phyloP scores from a whole-genome alignment of 768 basidiomycete genomes.

The Candolleomyces efflorescens region DNA sequence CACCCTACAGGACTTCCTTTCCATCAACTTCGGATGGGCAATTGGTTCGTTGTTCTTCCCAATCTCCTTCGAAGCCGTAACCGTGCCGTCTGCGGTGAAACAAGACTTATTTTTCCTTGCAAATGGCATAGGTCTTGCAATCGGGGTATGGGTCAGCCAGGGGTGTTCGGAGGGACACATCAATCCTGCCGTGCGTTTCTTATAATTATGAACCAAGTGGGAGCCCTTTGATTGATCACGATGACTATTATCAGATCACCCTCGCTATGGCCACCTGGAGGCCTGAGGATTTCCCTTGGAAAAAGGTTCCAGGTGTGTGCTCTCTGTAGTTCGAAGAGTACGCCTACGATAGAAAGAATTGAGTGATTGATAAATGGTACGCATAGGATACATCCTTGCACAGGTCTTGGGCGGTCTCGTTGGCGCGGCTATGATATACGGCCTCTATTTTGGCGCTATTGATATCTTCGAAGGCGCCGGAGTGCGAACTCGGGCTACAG shows the following conservation, averaged over 20 bases:
- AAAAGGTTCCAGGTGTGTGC: slow-evolving; percentile 59
- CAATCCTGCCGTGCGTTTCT: slow-evolving; percentile 55
- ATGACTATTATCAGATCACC: slow-evolving; percentile 47
- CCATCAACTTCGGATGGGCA: slow-evolving; percentile 54
- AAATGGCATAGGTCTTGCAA: slow-evolving; percentile 30
- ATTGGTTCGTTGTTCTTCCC: slow-evolving; percentile 26
- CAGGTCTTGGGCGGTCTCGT: slow-evolving; percentile 59
- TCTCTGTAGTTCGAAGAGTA: no score
- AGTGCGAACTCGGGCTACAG: slow-evolving; percentile 56
- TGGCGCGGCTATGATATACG: slow-evolving; percentile 57
- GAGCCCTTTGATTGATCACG: neutral
- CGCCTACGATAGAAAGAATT: neutral
- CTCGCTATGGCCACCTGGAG: slow-evolving; percentile 64
- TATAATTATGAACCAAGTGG: no score
- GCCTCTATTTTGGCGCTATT: slow-evolving; percentile 65
- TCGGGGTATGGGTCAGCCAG: slow-evolving; percentile 65
- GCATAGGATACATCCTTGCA: slow-evolving; percentile 30
- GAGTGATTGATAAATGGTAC: slow-evolving; percentile 2
- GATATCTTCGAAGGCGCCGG: slow-evolving; percentile 57
- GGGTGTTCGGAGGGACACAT: slow-evolving; percentile 74
- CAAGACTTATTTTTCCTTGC: no score
- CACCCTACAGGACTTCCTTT: slow-evolving; percentile 36
- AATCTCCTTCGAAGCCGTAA: no score
- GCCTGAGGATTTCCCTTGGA: slow-evolving; percentile 76
- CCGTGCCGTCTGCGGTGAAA: neutral